A percentile compares a stretch with the other conserved stretches of the same genome.
These are phyloP conservation scores for Isoetes taiwanensis DNA, from an alignment of 75 land plant species.

Conservation along the genomic window DNA sequence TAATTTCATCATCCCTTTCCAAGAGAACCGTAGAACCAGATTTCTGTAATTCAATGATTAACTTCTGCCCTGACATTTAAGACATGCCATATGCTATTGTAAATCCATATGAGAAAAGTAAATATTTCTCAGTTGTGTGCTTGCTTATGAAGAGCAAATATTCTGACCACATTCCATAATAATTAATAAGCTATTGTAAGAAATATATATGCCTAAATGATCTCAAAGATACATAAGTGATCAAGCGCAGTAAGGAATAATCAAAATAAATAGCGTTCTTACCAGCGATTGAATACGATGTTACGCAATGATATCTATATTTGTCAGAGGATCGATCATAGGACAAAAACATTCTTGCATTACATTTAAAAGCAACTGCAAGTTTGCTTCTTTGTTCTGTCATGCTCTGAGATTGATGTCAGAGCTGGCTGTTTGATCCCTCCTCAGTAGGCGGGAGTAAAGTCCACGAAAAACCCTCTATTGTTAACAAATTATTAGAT, in stretches of 20 bases:
- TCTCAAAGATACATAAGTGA: too few relatives aligned
- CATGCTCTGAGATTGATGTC: constrained; percentile 5
- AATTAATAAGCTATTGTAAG: too few relatives aligned
- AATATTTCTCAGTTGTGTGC: too few relatives aligned
- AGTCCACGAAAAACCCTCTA: constrained; percentile 50
- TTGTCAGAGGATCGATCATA: constrained; percentile 41
- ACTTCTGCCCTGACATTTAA: constrained; percentile 95
- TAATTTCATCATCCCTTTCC: constrained; percentile 82
- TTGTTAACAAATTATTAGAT: constrained; percentile 20
- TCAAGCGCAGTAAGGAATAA: too few relatives aligned
- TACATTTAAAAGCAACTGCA: constrained; percentile 40
- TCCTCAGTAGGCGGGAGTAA: constrained; percentile 31
- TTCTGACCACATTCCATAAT: too few relatives aligned
- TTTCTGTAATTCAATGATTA: constrained; percentile 57
- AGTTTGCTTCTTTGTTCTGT: constrained; percentile 52
- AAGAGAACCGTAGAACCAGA: constrained; percentile 64
- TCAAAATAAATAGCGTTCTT: too few relatives aligned
- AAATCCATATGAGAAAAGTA: too few relatives aligned
- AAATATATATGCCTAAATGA: too few relatives aligned
- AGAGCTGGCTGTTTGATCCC: constrained; percentile 17
- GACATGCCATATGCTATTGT: too few relatives aligned
- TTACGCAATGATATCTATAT: constrained; percentile 46
- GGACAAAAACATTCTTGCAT: constrained; percentile 82
- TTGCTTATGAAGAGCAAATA: too few relatives aligned
- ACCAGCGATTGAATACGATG: constrained; percentile 55